Base-by-base conservation (phyloP, 1,284 basidiomycete species). In the Apiotrichum montevideense region DNA sequence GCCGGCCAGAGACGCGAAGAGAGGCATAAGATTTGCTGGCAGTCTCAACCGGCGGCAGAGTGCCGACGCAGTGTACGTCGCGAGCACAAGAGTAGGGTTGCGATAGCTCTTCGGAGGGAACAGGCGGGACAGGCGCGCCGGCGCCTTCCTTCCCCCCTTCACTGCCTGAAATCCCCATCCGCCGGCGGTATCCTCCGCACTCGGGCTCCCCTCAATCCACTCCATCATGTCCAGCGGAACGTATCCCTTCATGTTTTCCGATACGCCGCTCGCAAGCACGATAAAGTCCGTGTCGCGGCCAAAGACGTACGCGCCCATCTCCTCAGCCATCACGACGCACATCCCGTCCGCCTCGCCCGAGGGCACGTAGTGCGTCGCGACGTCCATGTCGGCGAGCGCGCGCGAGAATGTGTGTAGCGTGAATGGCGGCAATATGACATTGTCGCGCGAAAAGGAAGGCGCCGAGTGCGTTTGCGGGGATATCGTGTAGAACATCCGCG, bases 261-360 rank as follows among this genome's bases (percentile, higher is more conserved):
- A 56, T 80, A 63, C 85, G 15, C 85, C 85, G 2, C 84, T 79
- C 57, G 88, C 85, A 44, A 91, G 79, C 46, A 93, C 82, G 47
- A 87, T 83, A 67, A 87, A 91, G 72, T 92, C 90, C 1, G 87
- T 89, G 78, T 91, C 91, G 59, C 81, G 83, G 21, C 87, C 88
- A 0, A 86, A 79, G 50, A 93, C 86, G 63, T 86, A 92, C 35
- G 83, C 90, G 4, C 83, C 81, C 6, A 88, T 70, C 53, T 82
- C 78, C 8, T 85, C 87, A 0, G 92, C 92, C 13, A 94, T 79
- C 57, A 87, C 86, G 2, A 93, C 90, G 37, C 88, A 87, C 59
- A 85, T 87, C 3, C 87, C 87, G 74, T 96, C 92, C 3, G 86
- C 90, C 73, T 96, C 92, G 66, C 86, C 87, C 60, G 90, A 85